Base-by-base conservation (phyloP, 768 basidiomycete species). In the Lyophyllum atratum region DNA sequence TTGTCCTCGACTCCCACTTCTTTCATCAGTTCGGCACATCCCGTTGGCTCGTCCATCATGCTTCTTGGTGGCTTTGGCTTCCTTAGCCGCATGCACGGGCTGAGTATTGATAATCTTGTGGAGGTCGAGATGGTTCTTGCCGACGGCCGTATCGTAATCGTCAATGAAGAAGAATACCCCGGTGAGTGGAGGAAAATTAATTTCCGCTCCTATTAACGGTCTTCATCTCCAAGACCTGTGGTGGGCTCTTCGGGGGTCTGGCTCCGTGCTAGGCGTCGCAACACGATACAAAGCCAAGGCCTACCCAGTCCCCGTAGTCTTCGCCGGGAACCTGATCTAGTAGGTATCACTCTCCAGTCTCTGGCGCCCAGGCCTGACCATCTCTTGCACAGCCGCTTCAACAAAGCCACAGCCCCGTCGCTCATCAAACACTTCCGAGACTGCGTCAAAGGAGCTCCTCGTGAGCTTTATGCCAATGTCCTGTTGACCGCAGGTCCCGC, bases 311-410 rank as follows among this genome's bases (percentile, higher is more conserved):
- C 93, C 93, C 9, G 86, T 92, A 7, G 93, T 95, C 3, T 95
- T 93, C 64, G 92, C 95, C 10, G 95, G 95, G 2, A 96, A 94
- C 68, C 78, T 96, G 42, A 87, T 97, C 60, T 96, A 93, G 93
- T 93, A 64, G 66, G 91, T 78, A 48, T 53, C 12, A 43, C 9
- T 22, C 28, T 22, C 22, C 40, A 21, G 0, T 24, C 1, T 51
- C 21, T 29, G 15, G 2, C 8, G 26, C 26, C 15, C 9, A 12
- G 14, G 39, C 52, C 63, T 62, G 33, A 61, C 37, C 22, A 40
- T 25, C 54, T 24, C 17, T 55, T 61, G 49, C 59, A 7, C 65
- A 95, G 93, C 71, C 90, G 92, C 34, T 97, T 96, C 75, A 86
- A 92, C 70, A 83, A 80, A 47, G 82, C 86, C n/a, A 95, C 93